A percentile compares a stretch with the other conserved stretches of the same genome.
Evolutionary conservation across 108 stramenopile species (phyloP).

Genomic region (Cyclotella kingstonii): DNA sequence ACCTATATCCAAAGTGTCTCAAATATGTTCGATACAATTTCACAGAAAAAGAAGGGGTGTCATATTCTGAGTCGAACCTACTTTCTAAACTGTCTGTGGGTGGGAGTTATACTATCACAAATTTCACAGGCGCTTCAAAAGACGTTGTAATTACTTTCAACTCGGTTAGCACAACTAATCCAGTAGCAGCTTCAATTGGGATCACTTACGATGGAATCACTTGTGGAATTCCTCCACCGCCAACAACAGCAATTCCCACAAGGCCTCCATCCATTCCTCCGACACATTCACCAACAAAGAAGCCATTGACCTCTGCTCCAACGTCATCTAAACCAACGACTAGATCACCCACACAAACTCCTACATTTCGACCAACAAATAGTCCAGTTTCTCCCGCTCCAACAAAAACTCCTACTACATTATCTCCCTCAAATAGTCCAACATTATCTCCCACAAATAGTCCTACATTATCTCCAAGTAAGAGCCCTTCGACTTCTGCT

Average conservation of each 20-base stretch:
- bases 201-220: constrained; percentile 4
- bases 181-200: neutral
- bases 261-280: no score
- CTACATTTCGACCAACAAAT: neutral
- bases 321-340: no score
- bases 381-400: neutral
- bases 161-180: neutral
- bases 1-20: neutral
- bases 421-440: neutral
- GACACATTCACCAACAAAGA: no score
- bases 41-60: constrained; percentile 21
- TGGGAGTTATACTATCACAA: constrained; percentile 1
- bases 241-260: no score
- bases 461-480: no score
- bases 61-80: constrained; percentile 38
- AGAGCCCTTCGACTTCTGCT: no score
- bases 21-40: neutral
- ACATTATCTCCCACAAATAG: neutral
- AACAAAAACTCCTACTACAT: neutral
- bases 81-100: constrained; percentile 41
- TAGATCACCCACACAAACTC: no score
- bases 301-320: no score
- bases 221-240: constrained; percentile 7
- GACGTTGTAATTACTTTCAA: constrained; percentile 1
- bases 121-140: constrained; percentile 4